Evolutionary conservation across 306 rosid species (phyloP).

Genomic region (Begonia fuchsioides): DNA sequence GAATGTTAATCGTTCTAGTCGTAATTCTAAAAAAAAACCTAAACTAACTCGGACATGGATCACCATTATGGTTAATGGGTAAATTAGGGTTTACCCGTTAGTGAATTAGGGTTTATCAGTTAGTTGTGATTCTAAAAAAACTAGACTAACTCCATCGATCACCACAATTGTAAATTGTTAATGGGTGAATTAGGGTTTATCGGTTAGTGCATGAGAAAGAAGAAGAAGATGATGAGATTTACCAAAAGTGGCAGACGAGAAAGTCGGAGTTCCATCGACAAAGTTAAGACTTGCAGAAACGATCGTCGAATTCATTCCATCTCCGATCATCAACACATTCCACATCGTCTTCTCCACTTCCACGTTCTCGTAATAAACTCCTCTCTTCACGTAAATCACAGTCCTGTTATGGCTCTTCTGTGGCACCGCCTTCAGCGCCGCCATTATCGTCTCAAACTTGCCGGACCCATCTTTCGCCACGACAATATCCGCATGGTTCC

Average conservation of each 20-base stretch:
- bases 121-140: no score
- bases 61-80: no score
- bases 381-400: conserved; percentile 59
- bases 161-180: no score
- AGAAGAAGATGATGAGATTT: neutral
- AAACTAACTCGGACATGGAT: no score
- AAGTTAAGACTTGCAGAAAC: conserved; percentile 43
- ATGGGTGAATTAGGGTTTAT: neutral
- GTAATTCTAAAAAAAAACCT: no score
- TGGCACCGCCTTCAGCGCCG: conserved; percentile 41
- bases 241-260: conserved; percentile 70
- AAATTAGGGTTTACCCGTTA: no score
- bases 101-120: no score
- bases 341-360: conserved; percentile 45
- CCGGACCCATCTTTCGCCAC: conserved; percentile 46
- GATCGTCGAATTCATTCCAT: conserved; percentile 45
- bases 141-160: no score
- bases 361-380: conserved; percentile 48
- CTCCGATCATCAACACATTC: conserved; percentile 71
- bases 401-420: conserved; percentile 37
- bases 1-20: no score
- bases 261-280: conserved; percentile 76
- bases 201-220: neutral
- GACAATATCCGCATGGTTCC: conserved; percentile 21
- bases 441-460: conserved; percentile 33